Percentiles rank a stretch among this genome's conserved stretches.
Conservation (phyloP, 73 alveolate species). For the Paramecium bursaria region DNA sequence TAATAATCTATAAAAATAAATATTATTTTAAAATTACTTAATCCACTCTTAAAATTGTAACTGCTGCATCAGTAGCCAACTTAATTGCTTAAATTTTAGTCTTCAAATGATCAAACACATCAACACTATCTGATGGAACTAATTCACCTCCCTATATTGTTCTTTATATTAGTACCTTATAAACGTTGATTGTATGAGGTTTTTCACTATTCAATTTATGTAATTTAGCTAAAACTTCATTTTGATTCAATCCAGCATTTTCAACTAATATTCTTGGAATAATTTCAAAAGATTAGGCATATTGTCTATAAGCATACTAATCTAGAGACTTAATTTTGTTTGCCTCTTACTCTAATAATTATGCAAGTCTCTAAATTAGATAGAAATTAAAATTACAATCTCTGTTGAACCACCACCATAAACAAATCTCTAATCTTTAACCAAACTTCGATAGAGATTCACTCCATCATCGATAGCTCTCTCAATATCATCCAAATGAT, state of each 20-base stretch:
- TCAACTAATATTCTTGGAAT: slow-evolving; percentile 97
- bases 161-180: slow-evolving; percentile 86
- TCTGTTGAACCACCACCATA: slow-evolving; percentile 66
- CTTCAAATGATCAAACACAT: slow-evolving; percentile 92
- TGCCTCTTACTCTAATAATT: slow-evolving; percentile 76
- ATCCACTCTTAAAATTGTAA: slow-evolving; percentile 95
- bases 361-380: slow-evolving; percentile 70
- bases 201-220: slow-evolving; percentile 87
- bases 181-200: slow-evolving; percentile 88
- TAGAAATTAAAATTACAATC: not conserved
- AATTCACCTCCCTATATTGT: slow-evolving; percentile 63
- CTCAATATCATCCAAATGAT: slow-evolving; percentile 96
- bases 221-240: slow-evolving; percentile 92
- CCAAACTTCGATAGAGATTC: slow-evolving; percentile 82
- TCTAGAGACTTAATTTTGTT: slow-evolving; percentile 83
- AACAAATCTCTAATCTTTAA: slow-evolving; percentile 77
- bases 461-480: slow-evolving; percentile 98
- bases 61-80: slow-evolving; percentile 95
- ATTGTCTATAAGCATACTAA: slow-evolving; percentile 97
- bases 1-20: slow-evolving; percentile 39
- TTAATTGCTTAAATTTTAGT: slow-evolving; percentile 97
- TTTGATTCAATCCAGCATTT: slow-evolving; percentile 96
- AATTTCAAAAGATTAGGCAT: slow-evolving; percentile 97
- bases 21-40: slow-evolving; percentile 51
- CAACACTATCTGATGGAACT: slow-evolving; percentile 66